These are phyloP conservation scores for Solanum chiquidenum DNA, from an alignment of 257 asterid species.

Conservation along the genomic window DNA sequence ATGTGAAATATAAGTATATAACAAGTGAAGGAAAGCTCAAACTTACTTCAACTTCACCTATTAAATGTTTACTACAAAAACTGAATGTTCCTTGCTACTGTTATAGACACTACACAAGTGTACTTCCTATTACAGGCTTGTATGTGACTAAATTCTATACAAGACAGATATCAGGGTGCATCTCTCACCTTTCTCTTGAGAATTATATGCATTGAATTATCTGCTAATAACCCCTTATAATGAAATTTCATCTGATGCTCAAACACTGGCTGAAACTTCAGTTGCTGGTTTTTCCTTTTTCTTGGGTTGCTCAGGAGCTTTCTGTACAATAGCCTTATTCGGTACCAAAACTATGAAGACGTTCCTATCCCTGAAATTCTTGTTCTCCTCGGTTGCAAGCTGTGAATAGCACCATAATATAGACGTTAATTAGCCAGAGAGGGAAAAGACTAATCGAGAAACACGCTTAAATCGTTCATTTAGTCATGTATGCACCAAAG, in stretches of 20 bases:
- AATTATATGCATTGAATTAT: conserved; percentile 8
- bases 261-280: conserved; percentile 66
- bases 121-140: conserved; percentile 4
- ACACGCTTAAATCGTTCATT: not conserved
- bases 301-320: conserved; percentile 54
- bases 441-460: not conserved
- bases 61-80: conserved; percentile 1
- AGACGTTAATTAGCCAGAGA: not conserved
- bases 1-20: not conserved
- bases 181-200: conserved; percentile 11
- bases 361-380: conserved; percentile 64
- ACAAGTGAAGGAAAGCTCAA: not conserved
- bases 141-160: conserved; percentile 32
- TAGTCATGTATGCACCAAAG: not conserved
- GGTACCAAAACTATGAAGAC: conserved; percentile 66
- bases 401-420: conserved; percentile 10
- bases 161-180: conserved; percentile 13
- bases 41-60: not conserved
- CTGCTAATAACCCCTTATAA: conserved; percentile 7
- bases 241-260: conserved; percentile 15
- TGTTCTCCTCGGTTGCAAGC: conserved; percentile 77
- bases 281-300: conserved; percentile 40
- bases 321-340: conserved; percentile 58
- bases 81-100: not conserved
- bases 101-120: not conserved